Conservation (phyloP, 768 basidiomycete species). For the Agaricus bisporus region DNA sequence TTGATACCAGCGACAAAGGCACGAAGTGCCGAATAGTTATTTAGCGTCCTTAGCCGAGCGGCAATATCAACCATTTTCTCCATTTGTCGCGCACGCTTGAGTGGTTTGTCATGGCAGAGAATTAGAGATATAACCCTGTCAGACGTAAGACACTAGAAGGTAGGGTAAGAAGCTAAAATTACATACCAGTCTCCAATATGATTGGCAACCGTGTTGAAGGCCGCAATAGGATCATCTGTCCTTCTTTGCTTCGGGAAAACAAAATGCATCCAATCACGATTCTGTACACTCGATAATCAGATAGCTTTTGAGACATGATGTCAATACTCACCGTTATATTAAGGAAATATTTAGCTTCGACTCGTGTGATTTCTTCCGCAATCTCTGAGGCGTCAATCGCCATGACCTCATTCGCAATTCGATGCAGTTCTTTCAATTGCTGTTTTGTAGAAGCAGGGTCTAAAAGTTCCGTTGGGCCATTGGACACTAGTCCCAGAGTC, state of each 20-base stretch:
- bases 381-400: constrained; percentile 56
- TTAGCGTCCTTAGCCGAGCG: constrained; percentile 67
- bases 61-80: constrained; percentile 89
- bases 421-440: constrained; percentile 57
- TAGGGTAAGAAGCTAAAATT: neutral
- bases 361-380: constrained; percentile 80
- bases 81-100: constrained; percentile 70
- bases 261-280: constrained; percentile 88
- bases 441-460: constrained; percentile 44
- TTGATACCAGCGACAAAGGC: constrained; percentile 94
- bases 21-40: constrained; percentile 91
- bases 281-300: constrained; percentile 21
- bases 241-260: constrained; percentile 66
- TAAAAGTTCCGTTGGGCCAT: constrained; percentile 20
- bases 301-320: constrained; percentile 3
- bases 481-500: constrained; percentile 32
- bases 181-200: constrained; percentile 78
- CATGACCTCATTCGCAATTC: constrained; percentile 51
- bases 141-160: neutral
- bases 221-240: constrained; percentile 65
- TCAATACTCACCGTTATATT: constrained; percentile 58
- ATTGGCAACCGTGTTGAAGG: constrained; percentile 73
- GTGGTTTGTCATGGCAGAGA: constrained; percentile 76
- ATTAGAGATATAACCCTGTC: constrained; percentile 87
- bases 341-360: constrained; percentile 64